These are phyloP conservation scores for Aleurites moluccanus DNA, from an alignment of 441 rosid species.

Conservation along the genomic window DNA sequence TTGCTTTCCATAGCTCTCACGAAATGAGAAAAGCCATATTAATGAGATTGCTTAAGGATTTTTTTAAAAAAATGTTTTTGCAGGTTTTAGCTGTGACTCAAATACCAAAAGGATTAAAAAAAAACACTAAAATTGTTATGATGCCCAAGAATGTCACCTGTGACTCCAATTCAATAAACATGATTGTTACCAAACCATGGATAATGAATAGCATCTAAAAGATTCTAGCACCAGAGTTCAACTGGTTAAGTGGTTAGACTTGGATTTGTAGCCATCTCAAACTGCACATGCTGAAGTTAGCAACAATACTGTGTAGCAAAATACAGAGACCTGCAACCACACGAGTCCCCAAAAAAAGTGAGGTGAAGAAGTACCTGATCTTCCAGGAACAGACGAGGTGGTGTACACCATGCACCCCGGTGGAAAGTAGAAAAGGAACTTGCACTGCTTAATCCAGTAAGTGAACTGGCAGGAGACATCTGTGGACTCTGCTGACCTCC, in stretches of 20 bases:
- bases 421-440: constrained; percentile 94
- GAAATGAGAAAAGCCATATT: not conserved
- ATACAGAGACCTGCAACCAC: not conserved
- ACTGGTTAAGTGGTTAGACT: not conserved
- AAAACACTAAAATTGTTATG: not conserved
- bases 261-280: not conserved
- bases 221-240: not conserved
- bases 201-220: not conserved
- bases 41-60: not conserved
- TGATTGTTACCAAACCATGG: not conserved
- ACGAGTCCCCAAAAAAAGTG: not conserved
- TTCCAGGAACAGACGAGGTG: constrained; percentile 89
- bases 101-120: not conserved
- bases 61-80: not conserved
- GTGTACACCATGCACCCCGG: constrained; percentile 97
- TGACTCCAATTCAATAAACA: not conserved
- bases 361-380: constrained; percentile 61
- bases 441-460: constrained; percentile 95
- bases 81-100: not conserved
- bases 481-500: constrained; percentile 92
- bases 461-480: constrained; percentile 94
- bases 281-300: not conserved
- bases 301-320: no score
- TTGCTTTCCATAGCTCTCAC: not conserved
- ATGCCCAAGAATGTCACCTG: not conserved